Conservation (phyloP, 106 monocot species). For the Gastrodia elata region DNA sequence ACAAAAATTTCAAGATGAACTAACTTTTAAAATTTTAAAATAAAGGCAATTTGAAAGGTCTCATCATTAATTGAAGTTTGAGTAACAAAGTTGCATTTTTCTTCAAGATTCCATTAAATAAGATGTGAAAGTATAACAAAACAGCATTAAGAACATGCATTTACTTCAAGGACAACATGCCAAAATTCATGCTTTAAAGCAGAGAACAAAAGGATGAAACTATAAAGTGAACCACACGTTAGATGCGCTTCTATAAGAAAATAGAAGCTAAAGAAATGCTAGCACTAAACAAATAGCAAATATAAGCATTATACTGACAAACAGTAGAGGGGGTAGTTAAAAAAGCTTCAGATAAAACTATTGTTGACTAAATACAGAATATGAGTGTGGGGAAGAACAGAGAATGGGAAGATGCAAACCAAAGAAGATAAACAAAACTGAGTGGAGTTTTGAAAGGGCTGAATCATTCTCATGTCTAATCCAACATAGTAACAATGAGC, state of each 20-base stretch:
- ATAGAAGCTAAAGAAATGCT: background rate
- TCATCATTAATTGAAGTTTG: background rate
- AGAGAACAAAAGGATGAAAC: background rate
- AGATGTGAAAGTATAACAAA: background rate
- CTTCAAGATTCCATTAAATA: constrained; percentile 5
- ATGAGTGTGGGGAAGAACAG: background rate
- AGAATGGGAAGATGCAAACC: background rate
- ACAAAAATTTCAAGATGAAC: background rate
- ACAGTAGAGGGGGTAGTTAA: background rate
- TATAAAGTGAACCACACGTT: background rate
- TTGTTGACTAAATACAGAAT: background rate
- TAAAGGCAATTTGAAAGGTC: too few relatives aligned
- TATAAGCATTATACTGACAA: background rate
- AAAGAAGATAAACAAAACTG: background rate
- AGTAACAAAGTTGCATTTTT: background rate
- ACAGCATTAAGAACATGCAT: background rate
- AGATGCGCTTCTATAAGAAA: background rate
- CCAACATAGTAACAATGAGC: background rate
- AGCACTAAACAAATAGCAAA: background rate
- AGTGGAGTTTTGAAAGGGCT: background rate
- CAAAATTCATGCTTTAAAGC: background rate
- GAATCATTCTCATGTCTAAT: background rate
- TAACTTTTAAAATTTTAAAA: background rate
- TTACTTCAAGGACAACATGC: background rate
- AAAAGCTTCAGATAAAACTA: background rate